Evolutionary conservation across 1,139 yeast species (phyloP), one percentile per base, ranked within the genome.

Genomic region (Diutina rugosa): DNA sequence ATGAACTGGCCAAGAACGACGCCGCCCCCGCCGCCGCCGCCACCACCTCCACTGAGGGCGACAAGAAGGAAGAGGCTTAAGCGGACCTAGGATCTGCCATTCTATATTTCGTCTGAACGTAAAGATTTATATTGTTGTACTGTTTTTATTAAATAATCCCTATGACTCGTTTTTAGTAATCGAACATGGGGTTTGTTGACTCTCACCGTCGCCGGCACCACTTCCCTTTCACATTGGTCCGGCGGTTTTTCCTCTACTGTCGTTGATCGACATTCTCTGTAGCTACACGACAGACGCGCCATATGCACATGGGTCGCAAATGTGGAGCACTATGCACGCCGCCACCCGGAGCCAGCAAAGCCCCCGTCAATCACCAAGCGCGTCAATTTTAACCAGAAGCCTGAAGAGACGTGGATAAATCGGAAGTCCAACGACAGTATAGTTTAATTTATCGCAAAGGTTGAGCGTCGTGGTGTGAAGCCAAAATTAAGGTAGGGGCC

Each of bases 21-120:
- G 41, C 53, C 8, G 53, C 53, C 28, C 41, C 53, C 21, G 18
- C 53, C 28, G 53, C 53, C 32, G 35, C 51, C 21, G 10, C 51
- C 21, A 28, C 26, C n/a, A n/a, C 32, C 38, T 28, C 51, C 38
- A 29, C 51, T 41, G 53, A 49, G 28, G 44, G 26, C 44, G 51
- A 47, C 41, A 49, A 49, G 53, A 49, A 49, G 53, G 53, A 49
- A 6, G 53, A 49, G 26, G 53, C 53, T n/a, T 49, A 49, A 32
- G 16, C n/a, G 29, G 30, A 9, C n/a, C 41, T 35, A 35, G 6
- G 14, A 35, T 10, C 41, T 21, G 21, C 38, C 51, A 12, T 8
- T 29, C 51, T 28, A 29, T n/a, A 29, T 28, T 48, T 28, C 21
- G 32, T 29, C 21, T 29, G 21, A 12, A 29, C 16, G 35, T 12